Conservation (phyloP, 2,329 filamentous ascomycete species). For the Passalora sequoiae region DNA sequence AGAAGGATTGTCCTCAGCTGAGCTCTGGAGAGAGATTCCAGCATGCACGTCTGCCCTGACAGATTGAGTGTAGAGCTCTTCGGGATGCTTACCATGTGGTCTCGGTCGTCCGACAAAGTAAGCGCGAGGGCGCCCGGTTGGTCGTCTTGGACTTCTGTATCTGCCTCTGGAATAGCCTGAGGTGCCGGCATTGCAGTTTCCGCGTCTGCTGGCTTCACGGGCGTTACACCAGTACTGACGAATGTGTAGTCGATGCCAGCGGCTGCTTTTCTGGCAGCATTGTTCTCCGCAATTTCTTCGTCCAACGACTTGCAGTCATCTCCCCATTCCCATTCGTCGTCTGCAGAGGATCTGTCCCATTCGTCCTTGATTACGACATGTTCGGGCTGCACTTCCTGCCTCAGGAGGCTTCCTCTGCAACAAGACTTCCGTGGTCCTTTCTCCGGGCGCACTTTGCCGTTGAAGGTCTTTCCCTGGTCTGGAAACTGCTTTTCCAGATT, state of each 20-base stretch:
- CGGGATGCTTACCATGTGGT: no score
- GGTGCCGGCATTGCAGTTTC: no score
- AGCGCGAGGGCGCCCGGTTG: no score
- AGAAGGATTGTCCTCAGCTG: no score
- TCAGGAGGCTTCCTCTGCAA: constrained; percentile 15
- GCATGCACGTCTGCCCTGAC: no score
- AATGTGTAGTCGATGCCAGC: constrained; percentile 7
- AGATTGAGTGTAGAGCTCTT: no score
- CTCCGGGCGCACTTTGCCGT: constrained; percentile 13
- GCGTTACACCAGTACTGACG: no score
- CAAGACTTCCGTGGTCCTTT: constrained; percentile 7
- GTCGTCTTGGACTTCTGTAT: no score
- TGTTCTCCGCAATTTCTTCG: constrained; percentile 16
- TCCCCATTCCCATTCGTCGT: constrained; percentile 7
- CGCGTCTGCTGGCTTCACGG: no score
- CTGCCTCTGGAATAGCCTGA: no score
- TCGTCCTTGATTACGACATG: constrained; percentile 16
- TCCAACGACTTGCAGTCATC: constrained; percentile 11
- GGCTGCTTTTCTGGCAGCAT: constrained; percentile 11
- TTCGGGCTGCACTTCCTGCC: constrained; percentile 22
- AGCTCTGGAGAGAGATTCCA: no score
- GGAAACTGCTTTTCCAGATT: constrained; percentile 12
- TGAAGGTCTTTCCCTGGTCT: constrained; percentile 6
- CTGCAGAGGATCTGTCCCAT: not conserved
- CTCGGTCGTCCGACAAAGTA: no score